Base-by-base conservation (phyloP, 352 stramenopile genomes). In the Phytophthora megakarya region DNA sequence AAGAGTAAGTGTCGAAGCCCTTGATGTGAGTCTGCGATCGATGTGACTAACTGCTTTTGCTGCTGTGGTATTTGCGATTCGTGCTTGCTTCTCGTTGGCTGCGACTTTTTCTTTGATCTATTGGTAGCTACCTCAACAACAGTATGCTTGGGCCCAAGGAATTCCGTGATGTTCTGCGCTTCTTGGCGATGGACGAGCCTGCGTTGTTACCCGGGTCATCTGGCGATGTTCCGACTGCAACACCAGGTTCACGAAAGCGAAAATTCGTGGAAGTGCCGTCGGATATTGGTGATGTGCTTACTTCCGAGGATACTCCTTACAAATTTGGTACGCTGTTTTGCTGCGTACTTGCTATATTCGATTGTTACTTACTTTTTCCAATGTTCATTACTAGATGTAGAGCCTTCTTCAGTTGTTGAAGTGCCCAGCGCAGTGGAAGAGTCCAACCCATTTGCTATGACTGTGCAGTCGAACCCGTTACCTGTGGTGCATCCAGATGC, bases 151-250 rank as follows among this genome's bases (percentile, higher is more conserved):
- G 84, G 7, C 79, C 85, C 10, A 95, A 95, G 51, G 87, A 95
- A 43, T 95, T 95, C 51, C 78, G 82, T 47, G 87, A 95, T 44
- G 84, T 94, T 18, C 58, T 95, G 42, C 85, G 85, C 1, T 95
- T 92, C 35, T 72, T 95, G 25, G 84, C 87, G 16, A 95, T 95
- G 85, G 87, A 95, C 50, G 85, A 95, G 25, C 81, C 85, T 0
- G 75, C 84, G 19, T 37, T 95, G 23, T 65, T 95, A n/a, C 78
- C 82, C 9, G 55, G 67, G 37, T 87, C 84, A 18, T 77, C 80
- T 0, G 77, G 60, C 1, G 66, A 80, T 40, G 65, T 74, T 9
- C 64, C 76, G 18, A 44, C 75, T 42, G 52, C 76, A n/a, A 65
- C 57, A 1, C 54, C 78, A 32, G 61, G 58, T 2, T 77, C 75